Base-by-base conservation (phyloP, 2,329 filamentous ascomycete species). In the Trichoderma simmonsii region DNA sequence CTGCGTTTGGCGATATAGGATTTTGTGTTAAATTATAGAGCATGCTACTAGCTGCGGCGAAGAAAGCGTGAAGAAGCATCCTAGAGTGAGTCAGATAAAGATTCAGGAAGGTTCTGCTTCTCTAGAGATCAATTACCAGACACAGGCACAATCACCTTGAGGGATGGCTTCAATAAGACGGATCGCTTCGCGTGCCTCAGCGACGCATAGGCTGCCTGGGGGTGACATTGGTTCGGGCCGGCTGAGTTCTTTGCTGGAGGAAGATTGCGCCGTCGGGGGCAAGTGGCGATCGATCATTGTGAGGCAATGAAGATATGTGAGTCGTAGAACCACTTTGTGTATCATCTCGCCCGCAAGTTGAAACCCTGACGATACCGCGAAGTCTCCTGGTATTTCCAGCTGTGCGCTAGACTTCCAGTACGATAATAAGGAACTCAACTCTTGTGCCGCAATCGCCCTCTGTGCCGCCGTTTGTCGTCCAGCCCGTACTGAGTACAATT, bases 11-110 rank as follows among this genome's bases (percentile, higher is more conserved):
- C 6, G 64, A 43, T 26, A 43, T 59, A 7, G 64, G 64, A 59
- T 67, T 43, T 7, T 30, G 64, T 59, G 64, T 43, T 4, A 67
- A 24, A 43, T 67, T 43, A 43, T 43, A 7, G 48, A 67, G 64
- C 51, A 67, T 59, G 18, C 24, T 67, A 34, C 54, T 67, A 6
- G 64, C 64, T 43, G 64, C 64, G 43, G 64, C 64, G 24, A 59
- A 67, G 64, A 67, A 67, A 21, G 64, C 64, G 6, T 43, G 64
- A 43, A 67, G 64, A 43, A 67, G 64, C 64, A 67, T 67, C 64
- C 64, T 67, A 24, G 3, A 32, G 32, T 3, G 6, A 43, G 24
- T 67, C 24, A 67, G 64, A 43, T 1, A 24, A 15, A 39, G 3
- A 4, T 43, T 30, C 51, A 43, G 1, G 1, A 57, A 9, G 9